A percentile compares a stretch with the other conserved stretches of the same genome.
Conservation (phyloP, 2,329 filamentous ascomycete species). For the Zopfia rhizophila region DNA sequence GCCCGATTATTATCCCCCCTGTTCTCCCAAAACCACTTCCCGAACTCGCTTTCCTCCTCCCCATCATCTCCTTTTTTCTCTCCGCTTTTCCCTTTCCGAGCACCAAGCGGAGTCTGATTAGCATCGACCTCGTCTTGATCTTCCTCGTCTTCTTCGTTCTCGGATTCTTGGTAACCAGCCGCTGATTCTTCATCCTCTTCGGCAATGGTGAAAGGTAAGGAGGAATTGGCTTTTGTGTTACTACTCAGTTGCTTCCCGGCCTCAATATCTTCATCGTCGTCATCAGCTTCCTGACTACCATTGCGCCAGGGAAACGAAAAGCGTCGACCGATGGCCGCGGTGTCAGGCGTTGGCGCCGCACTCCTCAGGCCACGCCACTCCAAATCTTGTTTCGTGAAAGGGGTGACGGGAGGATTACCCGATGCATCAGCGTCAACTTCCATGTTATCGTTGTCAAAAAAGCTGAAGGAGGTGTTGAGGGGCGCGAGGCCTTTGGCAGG, state of each 20-base stretch:
- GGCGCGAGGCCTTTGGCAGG: slow-evolving; percentile 52
- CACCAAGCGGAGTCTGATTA: slow-evolving; percentile 14
- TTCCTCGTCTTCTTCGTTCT: slow-evolving; percentile 25
- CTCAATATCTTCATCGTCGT: slow-evolving; percentile 46
- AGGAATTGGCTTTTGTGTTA: slow-evolving; percentile 44
- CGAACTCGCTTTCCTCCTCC: slow-evolving; percentile 65
- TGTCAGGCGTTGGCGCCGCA: slow-evolving; percentile 94
- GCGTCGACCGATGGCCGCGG: slow-evolving; percentile 76
- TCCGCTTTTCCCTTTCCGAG: slow-evolving; percentile 26
- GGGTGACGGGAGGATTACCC: slow-evolving; percentile 73
- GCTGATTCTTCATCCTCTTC: slow-evolving; percentile 43
- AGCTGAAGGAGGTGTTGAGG: slow-evolving; percentile 75
- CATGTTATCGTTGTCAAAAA: slow-evolving; percentile 71
- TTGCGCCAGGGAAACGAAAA: slow-evolving; percentile 63
- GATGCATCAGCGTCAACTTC: slow-evolving; percentile 49
- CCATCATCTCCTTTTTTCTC: slow-evolving; percentile 22
- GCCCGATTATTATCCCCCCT: slow-evolving; percentile 59
- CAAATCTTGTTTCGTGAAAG: slow-evolving; percentile 82
- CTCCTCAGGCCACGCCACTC: slow-evolving; percentile 81
- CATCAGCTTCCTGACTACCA: slow-evolving; percentile 55
- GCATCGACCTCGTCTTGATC: slow-evolving; percentile 6
- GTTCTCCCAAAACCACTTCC: slow-evolving; percentile 69
- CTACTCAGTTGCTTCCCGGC: slow-evolving; percentile 36
- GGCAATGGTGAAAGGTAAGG: slow-evolving; percentile 26
- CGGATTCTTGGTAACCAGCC: slow-evolving; percentile 14